phyloP scores from a whole-genome alignment of 305 asterid genomes.

The Fraxinus baroniana region DNA sequence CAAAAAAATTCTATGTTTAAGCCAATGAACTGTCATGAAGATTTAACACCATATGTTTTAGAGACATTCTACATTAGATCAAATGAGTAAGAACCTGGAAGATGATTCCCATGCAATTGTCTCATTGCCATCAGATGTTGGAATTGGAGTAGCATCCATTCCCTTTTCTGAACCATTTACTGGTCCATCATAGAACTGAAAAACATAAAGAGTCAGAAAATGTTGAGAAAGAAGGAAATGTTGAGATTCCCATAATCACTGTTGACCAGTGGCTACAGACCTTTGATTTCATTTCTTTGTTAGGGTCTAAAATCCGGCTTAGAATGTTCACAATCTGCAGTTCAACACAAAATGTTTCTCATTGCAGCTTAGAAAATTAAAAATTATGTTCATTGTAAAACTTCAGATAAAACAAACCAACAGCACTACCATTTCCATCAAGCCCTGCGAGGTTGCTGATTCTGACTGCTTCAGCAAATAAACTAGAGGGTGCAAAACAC shows the following conservation, averaged over 20 bases:
- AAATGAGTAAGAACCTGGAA: slow-evolving; percentile 48
- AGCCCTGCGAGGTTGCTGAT: slow-evolving; percentile 36
- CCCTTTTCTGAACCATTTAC: slow-evolving; percentile 38
- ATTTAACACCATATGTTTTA: not conserved
- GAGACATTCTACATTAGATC: slow-evolving; percentile 15
- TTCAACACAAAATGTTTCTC: slow-evolving; percentile 14
- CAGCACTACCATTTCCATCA: slow-evolving; percentile 52
- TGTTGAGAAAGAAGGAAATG: slow-evolving; percentile 18
- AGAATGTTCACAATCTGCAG: slow-evolving; percentile 78
- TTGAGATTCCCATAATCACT: slow-evolving; percentile 14
- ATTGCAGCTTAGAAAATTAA: slow-evolving; percentile 19
- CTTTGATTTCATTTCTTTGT: slow-evolving; percentile 70
- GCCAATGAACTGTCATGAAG: not conserved
- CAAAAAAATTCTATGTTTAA: not conserved
- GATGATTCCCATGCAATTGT: slow-evolving; percentile 28
- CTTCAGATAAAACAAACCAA: slow-evolving; percentile 13
- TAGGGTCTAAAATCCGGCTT: slow-evolving; percentile 77
- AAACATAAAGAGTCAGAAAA: slow-evolving; percentile 18
- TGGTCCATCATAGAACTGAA: slow-evolving; percentile 59
- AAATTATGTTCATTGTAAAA: not conserved
- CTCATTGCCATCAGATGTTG: slow-evolving; percentile 30
- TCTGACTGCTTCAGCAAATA: slow-evolving; percentile 53
- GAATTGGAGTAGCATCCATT: slow-evolving; percentile 27
- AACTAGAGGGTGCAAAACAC: slow-evolving; percentile 54
- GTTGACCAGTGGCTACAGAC: slow-evolving; percentile 34